Conservation (phyloP, 2,329 filamentous ascomycete genomes). For the Scedosporium aurantiacum region DNA sequence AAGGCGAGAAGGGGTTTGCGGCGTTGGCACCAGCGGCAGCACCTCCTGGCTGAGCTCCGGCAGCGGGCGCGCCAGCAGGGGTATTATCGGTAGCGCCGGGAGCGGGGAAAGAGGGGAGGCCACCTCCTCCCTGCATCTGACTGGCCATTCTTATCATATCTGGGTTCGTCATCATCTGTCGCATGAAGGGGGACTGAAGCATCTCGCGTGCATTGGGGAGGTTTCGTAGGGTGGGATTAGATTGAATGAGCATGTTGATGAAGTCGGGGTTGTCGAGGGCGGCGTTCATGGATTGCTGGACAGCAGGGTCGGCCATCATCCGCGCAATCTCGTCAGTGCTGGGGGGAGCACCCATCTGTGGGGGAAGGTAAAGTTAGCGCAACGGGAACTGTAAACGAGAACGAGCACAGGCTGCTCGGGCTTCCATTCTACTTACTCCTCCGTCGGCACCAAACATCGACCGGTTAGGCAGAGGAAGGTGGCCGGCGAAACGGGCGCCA, state of each 20-base stretch:
- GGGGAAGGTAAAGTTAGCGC: not conserved
- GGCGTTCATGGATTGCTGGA: slow-evolving; percentile 82
- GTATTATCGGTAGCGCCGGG: slow-evolving; percentile 87
- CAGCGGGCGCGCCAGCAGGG: slow-evolving; percentile 34
- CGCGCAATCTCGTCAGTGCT: slow-evolving; percentile 67
- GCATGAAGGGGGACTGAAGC: slow-evolving; percentile 77
- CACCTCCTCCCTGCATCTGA: slow-evolving; percentile 52
- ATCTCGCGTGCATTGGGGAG: slow-evolving; percentile 72
- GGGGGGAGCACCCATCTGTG: slow-evolving; percentile 81
- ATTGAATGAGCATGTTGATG: slow-evolving; percentile 87
- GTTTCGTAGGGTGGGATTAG: slow-evolving; percentile 71
- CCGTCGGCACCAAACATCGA: slow-evolving; percentile 91
- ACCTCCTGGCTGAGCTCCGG: slow-evolving; percentile 11
- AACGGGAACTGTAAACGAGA: not conserved
- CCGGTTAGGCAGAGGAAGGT: slow-evolving; percentile 75
- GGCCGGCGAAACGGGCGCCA: slow-evolving; percentile 85
- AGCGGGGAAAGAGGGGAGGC: slow-evolving; percentile 62
- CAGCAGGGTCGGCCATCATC: slow-evolving; percentile 81
- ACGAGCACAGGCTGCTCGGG: too few relatives aligned
- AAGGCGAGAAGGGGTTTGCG: not conserved
- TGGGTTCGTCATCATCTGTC: slow-evolving; percentile 88
- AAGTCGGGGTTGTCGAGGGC: slow-evolving; percentile 91
- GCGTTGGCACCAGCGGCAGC: slow-evolving; percentile 13
- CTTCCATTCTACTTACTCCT: slow-evolving; percentile 52
- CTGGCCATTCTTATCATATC: slow-evolving; percentile 71